Evolutionary conservation across 805 yeast species (phyloP).

Genomic region (Kluyveromyces starmeri): DNA sequence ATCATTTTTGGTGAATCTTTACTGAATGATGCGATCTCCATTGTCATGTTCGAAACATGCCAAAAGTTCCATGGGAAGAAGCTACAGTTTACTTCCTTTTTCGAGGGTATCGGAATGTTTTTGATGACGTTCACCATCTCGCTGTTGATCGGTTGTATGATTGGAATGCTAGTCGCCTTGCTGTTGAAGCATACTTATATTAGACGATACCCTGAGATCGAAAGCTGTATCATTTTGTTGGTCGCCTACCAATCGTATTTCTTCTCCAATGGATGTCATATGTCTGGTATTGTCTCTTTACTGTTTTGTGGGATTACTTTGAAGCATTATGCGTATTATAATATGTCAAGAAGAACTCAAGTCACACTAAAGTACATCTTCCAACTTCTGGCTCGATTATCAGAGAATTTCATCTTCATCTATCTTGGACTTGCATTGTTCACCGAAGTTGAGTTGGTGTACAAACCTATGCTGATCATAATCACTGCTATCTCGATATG

Average conservation of each 20-base stretch:
- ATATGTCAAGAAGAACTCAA: slow-evolving; percentile 96
- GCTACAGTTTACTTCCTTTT: slow-evolving; percentile 64
- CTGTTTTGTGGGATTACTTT: slow-evolving; percentile 93
- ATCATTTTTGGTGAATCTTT: slow-evolving; percentile 95
- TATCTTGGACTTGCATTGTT: slow-evolving; percentile 89
- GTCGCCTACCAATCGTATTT: slow-evolving; percentile 95
- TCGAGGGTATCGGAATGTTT: slow-evolving; percentile 91
- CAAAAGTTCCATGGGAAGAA: slow-evolving; percentile 88
- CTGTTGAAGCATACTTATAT: slow-evolving; percentile 87
- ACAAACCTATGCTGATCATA: slow-evolving; percentile 86
- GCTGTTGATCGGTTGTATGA: slow-evolving; percentile 75
- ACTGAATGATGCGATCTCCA: slow-evolving; percentile 93
- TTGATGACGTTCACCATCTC: slow-evolving; percentile 89
- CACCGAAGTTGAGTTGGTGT: slow-evolving; percentile 92
- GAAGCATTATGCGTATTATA: slow-evolving; percentile 93
- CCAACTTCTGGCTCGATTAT: slow-evolving; percentile 86
- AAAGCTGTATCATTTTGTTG: slow-evolving; percentile 81
- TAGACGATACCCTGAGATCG: slow-evolving; percentile 93
- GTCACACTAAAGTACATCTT: slow-evolving; percentile 92
- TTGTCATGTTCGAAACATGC: slow-evolving; percentile 98
- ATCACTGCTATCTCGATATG: slow-evolving; percentile 86
- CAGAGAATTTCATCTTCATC: slow-evolving; percentile 94
- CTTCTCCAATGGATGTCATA: slow-evolving; percentile 97
- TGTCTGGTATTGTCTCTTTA: slow-evolving; percentile 96
- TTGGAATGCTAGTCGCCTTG: slow-evolving; percentile 85